phyloP scores from a whole-genome alignment of 768 basidiomycete species.

The Kwoniella sp. region DNA sequence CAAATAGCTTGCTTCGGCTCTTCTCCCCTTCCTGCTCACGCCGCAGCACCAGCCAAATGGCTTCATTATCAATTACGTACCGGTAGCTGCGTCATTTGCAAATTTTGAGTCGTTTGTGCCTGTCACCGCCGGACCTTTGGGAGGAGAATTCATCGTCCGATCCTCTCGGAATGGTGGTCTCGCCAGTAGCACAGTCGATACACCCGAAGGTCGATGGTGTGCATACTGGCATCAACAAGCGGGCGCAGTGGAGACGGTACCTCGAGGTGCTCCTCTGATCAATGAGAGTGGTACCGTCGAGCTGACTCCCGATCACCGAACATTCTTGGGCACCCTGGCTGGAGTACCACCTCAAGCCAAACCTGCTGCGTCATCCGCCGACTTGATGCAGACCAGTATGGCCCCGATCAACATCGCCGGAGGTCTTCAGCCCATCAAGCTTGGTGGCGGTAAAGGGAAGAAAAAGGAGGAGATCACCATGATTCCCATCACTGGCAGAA shows the following conservation, averaged over 20 bases:
- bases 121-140: constrained; percentile 36
- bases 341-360: constrained; percentile 17
- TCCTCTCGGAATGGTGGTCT: constrained; percentile 39
- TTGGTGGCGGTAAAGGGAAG: constrained; percentile 30
- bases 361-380: not conserved
- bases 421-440: constrained; percentile 38
- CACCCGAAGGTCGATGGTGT: constrained; percentile 35
- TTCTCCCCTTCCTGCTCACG: constrained; percentile 84
- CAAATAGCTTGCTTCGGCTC: constrained; percentile 74
- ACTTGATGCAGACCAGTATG: constrained; percentile 14
- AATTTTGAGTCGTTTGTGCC: constrained; percentile 88
- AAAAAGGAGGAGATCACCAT: constrained; percentile 33
- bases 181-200: constrained; percentile 36
- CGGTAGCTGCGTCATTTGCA: constrained; percentile 89
- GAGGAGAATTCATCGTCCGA: constrained; percentile 35
- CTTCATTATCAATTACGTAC: constrained; percentile 84
- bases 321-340: constrained; percentile 38
- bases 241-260: constrained; percentile 35
- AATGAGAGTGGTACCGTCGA: constrained; percentile 28
- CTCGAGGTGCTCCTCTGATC: constrained; percentile 20
- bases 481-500: constrained; percentile 23
- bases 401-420: constrained; percentile 13
- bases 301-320: constrained; percentile 31
- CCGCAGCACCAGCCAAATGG: constrained; percentile 85
- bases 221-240: constrained; percentile 88